Evolutionary conservation across 352 stramenopile genomes (phyloP), one percentile per base, ranked within the genome.

Genomic region (Phytophthora fragariae): DNA sequence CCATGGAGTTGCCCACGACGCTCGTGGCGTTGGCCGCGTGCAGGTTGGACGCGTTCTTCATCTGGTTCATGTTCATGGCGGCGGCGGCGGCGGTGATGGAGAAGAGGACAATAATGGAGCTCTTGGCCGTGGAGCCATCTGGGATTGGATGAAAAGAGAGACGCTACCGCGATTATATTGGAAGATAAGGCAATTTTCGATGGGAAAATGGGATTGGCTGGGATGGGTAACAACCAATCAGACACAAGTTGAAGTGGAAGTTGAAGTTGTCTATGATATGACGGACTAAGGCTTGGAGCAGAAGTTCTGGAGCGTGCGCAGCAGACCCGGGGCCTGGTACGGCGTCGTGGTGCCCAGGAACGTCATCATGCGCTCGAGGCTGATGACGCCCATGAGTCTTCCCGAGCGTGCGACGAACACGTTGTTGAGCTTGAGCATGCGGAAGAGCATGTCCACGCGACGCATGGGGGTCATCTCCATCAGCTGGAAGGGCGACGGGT

Each of bases 381-480:
- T 91, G 67, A 97, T 94, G 17, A 92, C 77, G 57, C 90, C 90
- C 70, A 94, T 89, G 57, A 97, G 82, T 19, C 77, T 80, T 0
- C 91, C 91, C 5, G 85, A 93, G 12, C 90, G 86, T 65, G 91
- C 92, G 37, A 97, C 86, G 71, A 95, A 97, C 31, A 89, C 87
- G 70, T 96, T 92, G 73, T 95, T 95, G 60, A 97, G 83, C 70
- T 94, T 96, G 52, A 97, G 86, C 87, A 96, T 96, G 46, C 91
- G 86, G 74, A 97, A 96, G 27, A 97, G 75, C 70, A 92, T 68
- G 64, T 97, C 89, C 29, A 97, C 89, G 21, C 85, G 85, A 53
- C 85, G 86, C 86, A 95, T 94, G 7, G 86, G 79, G 50, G 87
- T 95, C 87, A 93, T 94, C 72, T 92, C 85, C 82, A 95, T 92